Evolutionary conservation across 148 eudicot genomes (phyloP).

Genomic region (Oxyria digyna): DNA sequence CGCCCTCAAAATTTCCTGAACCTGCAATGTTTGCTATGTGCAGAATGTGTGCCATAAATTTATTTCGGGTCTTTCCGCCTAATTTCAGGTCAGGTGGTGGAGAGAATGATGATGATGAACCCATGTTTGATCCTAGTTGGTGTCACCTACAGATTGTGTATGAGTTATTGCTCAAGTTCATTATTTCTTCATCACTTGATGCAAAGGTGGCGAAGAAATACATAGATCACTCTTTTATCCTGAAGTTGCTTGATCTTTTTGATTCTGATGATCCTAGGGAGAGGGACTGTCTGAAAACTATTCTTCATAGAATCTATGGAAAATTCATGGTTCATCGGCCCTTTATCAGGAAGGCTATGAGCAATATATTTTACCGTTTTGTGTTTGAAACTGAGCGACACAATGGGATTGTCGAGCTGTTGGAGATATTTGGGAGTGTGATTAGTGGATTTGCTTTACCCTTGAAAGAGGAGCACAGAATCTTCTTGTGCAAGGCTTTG

Average conservation of each 20-base stretch:
- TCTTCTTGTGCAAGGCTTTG: conserved; percentile 66
- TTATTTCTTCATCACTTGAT: conserved; percentile 66
- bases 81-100: conserved; percentile 35
- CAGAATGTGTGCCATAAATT: conserved; percentile 79
- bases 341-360: conserved; percentile 58
- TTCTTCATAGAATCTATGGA: conserved; percentile 82
- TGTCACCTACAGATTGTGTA: conserved; percentile 74
- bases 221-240: conserved; percentile 59
- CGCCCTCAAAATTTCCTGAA: conserved; percentile 51
- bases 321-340: conserved; percentile 97
- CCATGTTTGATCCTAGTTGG: conserved; percentile 88
- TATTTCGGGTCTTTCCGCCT: conserved; percentile 81
- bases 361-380: conserved; percentile 65
- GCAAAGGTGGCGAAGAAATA: conserved; percentile 85
- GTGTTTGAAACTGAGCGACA: conserved; percentile 72
- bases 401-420: conserved; percentile 82
- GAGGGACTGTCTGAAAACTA: conserved; percentile 70
- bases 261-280: conserved; percentile 98
- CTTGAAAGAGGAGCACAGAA: conserved; percentile 91
- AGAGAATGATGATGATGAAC: conserved; percentile 70
- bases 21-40: conserved; percentile 70
- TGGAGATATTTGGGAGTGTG: conserved; percentile 96
- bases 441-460: conserved; percentile 91
- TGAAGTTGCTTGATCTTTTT: conserved; percentile 65
- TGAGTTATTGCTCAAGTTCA: conserved; percentile 68